Evolutionary conservation across 768 basidiomycete genomes (phyloP).

Genomic region (Tremella mesenterica): DNA sequence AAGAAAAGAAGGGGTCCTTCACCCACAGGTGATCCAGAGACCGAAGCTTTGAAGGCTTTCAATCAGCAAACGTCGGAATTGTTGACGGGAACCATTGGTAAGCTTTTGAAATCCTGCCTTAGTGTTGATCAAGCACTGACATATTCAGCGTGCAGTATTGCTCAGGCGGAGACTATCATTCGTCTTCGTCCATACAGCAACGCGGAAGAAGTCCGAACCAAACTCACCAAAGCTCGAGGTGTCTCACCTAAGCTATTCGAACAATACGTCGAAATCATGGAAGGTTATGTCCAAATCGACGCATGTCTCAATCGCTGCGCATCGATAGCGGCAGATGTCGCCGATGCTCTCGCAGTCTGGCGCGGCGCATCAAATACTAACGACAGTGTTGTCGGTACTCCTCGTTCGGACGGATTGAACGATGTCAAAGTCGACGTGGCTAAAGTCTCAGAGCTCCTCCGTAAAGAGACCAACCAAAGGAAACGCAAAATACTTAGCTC

Average conservation of each 20-base stretch:
- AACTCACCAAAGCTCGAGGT: slow-evolving; percentile 86
- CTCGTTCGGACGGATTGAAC: slow-evolving; percentile 35
- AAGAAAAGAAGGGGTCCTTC: slow-evolving; percentile 22
- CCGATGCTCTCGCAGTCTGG: slow-evolving; percentile 72
- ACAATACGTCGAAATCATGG: slow-evolving; percentile 73
- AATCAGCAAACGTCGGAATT: slow-evolving; percentile 46
- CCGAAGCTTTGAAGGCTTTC: slow-evolving; percentile 46
- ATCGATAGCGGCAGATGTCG: slow-evolving; percentile 66
- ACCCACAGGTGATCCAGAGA: slow-evolving; percentile 38
- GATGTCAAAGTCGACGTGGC: slow-evolving; percentile 41
- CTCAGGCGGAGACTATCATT: slow-evolving; percentile 72
- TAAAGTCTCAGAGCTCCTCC: slow-evolving; percentile 41
- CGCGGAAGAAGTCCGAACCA: slow-evolving; percentile 63
- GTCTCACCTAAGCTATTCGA: slow-evolving; percentile 85
- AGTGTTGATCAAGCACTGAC: not conserved
- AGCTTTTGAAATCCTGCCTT: slow-evolving; percentile 9
- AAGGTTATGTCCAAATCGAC: slow-evolving; percentile 72
- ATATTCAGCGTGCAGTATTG: slow-evolving; percentile 54
- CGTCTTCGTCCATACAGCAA: slow-evolving; percentile 70
- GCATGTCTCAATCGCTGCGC: slow-evolving; percentile 81
- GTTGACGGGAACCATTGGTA: slow-evolving; percentile 48
- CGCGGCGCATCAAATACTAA: slow-evolving; percentile 40
- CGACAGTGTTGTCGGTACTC: slow-evolving; percentile 29
- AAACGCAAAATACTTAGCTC: slow-evolving; percentile 46
- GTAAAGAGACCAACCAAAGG: slow-evolving; percentile 34